These are phyloP conservation scores for Globisporangium barbulae DNA, from an alignment of 352 stramenopile genomes.

Conservation along the genomic window DNA sequence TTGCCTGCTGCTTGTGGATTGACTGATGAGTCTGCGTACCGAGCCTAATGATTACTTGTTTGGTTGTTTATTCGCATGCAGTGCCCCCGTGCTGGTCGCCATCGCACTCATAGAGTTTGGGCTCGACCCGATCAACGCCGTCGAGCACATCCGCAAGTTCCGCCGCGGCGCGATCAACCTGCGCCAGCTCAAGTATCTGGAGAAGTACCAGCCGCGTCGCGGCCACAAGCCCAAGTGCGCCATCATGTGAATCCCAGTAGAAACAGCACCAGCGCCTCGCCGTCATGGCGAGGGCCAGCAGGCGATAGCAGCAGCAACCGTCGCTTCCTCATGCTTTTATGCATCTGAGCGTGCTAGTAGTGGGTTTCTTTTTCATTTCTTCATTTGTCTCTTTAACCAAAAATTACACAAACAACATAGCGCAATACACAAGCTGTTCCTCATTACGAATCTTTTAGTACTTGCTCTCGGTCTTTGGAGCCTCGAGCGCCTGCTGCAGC, in stretches of 20 bases:
- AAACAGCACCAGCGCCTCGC: neutral
- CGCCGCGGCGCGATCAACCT: slow-evolving; percentile 97
- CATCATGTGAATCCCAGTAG: slow-evolving; percentile 68
- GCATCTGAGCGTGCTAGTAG: neutral
- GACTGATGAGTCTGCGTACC: neutral
- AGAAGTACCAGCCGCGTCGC: slow-evolving; percentile 90
- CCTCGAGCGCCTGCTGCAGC: slow-evolving; percentile 43
- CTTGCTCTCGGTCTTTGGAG: slow-evolving; percentile 2
- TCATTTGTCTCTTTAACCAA: slow-evolving; percentile 6
- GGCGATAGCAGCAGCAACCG: slow-evolving; percentile 1
- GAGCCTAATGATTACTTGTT: neutral
- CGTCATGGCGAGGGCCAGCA: neutral
- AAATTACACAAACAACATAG: slow-evolving; percentile 8
- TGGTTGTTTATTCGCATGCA: slow-evolving; percentile 20
- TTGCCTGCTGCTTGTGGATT: slow-evolving; percentile 1
- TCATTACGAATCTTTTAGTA: neutral
- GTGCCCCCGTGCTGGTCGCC: slow-evolving; percentile 95
- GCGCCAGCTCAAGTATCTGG: slow-evolving; percentile 97
- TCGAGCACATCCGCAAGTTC: slow-evolving; percentile 95
- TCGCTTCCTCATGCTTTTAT: neutral
- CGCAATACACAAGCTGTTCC: neutral
- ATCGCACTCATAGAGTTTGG: slow-evolving; percentile 97
- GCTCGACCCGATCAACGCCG: slow-evolving; percentile 94
- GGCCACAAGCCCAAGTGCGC: slow-evolving; percentile 75
- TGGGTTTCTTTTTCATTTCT: slow-evolving; percentile 14